Evolutionary conservation across 2,329 filamentous ascomycete genomes (phyloP).

Genomic region (Colletotrichum truncatum): DNA sequence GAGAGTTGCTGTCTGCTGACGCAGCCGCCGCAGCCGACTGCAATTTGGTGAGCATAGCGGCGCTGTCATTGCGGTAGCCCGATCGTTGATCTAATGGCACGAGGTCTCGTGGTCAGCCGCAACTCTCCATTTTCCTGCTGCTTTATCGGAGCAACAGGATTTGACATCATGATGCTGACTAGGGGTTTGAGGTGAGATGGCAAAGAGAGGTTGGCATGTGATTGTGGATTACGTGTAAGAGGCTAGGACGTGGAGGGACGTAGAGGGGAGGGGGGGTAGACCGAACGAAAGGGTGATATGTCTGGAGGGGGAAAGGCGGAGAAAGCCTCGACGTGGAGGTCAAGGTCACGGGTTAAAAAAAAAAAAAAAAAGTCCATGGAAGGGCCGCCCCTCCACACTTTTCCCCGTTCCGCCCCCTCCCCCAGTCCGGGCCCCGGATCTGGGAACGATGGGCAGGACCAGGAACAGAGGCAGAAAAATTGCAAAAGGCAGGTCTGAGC

Average conservation of each 20-base stretch:
- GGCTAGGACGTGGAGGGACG: constrained; percentile 27
- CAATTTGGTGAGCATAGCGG: constrained; percentile 39
- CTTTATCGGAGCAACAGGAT: neutral
- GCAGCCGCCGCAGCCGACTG: constrained; percentile 35
- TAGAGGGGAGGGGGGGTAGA: constrained; percentile 8
- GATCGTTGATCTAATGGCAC: constrained; percentile 45
- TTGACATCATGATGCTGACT: constrained; percentile 11
- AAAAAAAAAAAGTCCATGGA: constrained; percentile 18
- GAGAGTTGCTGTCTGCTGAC: constrained; percentile 32
- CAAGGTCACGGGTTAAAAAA: constrained; percentile 26
- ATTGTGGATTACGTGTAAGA: constrained; percentile 29
- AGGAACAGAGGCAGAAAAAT: constrained; percentile 31
- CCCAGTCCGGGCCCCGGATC: constrained; percentile 25
- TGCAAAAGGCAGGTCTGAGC: neutral
- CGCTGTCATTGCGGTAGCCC: constrained; percentile 44
- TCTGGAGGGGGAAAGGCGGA: constrained; percentile 6
- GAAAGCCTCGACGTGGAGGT: constrained; percentile 20
- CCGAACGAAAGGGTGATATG: constrained; percentile 6
- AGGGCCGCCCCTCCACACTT: constrained; percentile 11
- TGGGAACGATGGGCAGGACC: constrained; percentile 5
- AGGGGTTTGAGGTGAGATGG: neutral
- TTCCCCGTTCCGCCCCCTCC: constrained; percentile 20
- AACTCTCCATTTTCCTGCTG: neutral
- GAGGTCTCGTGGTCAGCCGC: constrained; percentile 43
- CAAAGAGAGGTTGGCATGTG: constrained; percentile 32